These are phyloP conservation scores for Piedraia hortae DNA, from an alignment of 2,329 filamentous ascomycete genomes.

Conservation along the genomic window DNA sequence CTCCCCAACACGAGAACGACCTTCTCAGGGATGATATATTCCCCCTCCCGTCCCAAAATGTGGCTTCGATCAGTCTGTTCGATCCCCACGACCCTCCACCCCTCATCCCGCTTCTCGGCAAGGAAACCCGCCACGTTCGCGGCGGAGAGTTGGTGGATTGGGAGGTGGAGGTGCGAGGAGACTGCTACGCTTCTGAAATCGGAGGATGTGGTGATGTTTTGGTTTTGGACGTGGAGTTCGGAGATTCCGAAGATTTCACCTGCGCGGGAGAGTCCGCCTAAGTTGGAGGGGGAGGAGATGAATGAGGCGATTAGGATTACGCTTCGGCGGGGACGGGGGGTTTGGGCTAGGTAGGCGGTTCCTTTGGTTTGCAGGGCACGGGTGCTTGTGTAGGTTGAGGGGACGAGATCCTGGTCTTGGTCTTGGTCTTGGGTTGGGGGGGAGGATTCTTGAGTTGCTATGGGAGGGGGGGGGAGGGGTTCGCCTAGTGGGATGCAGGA, in stretches of 20 bases:
- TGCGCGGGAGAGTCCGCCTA: slow-evolving; percentile 23
- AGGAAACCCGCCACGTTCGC: slow-evolving; percentile 13
- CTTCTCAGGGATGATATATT: slow-evolving; percentile 11
- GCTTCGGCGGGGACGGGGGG: slow-evolving; percentile 8
- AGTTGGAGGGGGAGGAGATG: slow-evolving; percentile 23
- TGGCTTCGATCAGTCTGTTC: slow-evolving; percentile 25
- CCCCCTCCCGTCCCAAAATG: slow-evolving; percentile 16
- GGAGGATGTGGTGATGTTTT: slow-evolving; percentile 17
- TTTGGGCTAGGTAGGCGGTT: slow-evolving; percentile 16
- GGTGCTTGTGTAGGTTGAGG: slow-evolving; percentile 3
- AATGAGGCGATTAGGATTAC: slow-evolving; percentile 23
- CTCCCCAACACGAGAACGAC: slow-evolving; percentile 20
- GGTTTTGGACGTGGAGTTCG: slow-evolving; percentile 17
- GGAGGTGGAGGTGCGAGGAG: slow-evolving; percentile 21
- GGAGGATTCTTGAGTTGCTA: neutral
- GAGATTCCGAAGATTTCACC: slow-evolving; percentile 24
- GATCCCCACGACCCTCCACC: slow-evolving; percentile 24
- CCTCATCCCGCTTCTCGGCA: slow-evolving; percentile 17
- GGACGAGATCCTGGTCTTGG: neutral
- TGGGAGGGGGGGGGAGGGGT: slow-evolving; percentile 1
- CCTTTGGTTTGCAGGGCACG: slow-evolving; percentile 24
- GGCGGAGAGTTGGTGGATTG: slow-evolving; percentile 14
- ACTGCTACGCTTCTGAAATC: slow-evolving; percentile 24
- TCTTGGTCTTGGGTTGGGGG: neutral
- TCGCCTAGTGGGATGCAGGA: slow-evolving; percentile 12